Base-by-base conservation (phyloP, 2,329 filamentous ascomycete species). In the Aspergillus quadricinctus region DNA sequence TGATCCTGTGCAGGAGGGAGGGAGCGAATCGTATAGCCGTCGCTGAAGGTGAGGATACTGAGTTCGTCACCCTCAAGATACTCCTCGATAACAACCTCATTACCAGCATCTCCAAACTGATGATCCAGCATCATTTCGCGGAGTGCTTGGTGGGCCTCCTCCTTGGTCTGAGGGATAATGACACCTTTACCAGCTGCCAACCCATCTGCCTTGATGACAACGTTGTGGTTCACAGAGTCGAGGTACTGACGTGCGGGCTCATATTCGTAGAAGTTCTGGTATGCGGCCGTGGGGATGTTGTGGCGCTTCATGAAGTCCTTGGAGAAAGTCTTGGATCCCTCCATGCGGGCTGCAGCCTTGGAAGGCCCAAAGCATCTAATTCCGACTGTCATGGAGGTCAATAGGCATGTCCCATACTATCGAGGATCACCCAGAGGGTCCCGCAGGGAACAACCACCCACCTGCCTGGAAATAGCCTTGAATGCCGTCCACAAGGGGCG, bases 291-390 rank as follows among this genome's bases (percentile, higher is more conserved):
- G 40, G 93, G 92, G 66, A 99, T 96, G 67, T 83, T 83, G 77
- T 96, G 86, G 63, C 88, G 86, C 75, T 89, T 88, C 94, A 97
- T 99, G 71, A 97, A 97, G 74, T 97, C 92, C 73, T 99, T 99
- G 60, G 90, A 92, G 74, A 95, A 97, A 10, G 93, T 90, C 80
- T 99, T 99, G 78, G 90, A 95, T 58, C 94, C 94, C 76, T 99
- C 94, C 83, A 99, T 90, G 48, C 84, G 83, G 19, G 94, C 92
- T 23, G 94, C 93, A 50, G 85, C 85, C 76, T 89, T 86, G 56
- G 87, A 89, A 4, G 94, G 94, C 1, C 93, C 94, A 69, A 97
- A 97, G 74, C 86, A 88, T 65, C 84, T 83, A 70, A 96, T 91
- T 49, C 88, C 87, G 50, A 83, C 87, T 80, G 57, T 49, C 53